These are phyloP conservation scores for Agrocybe chaxingu DNA, from an alignment of 768 basidiomycete genomes.

Conservation along the genomic window DNA sequence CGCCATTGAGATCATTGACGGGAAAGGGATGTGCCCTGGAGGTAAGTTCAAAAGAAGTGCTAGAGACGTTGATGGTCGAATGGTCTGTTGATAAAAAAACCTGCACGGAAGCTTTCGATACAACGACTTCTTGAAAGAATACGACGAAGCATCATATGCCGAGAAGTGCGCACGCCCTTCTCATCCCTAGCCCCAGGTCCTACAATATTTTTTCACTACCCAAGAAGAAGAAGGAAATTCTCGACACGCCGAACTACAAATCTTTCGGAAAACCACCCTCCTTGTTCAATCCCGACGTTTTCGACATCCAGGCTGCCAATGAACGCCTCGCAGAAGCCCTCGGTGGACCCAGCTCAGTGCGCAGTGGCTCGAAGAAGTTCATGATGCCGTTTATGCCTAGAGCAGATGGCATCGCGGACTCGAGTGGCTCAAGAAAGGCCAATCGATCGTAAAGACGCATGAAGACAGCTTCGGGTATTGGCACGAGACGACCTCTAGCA, in stretches of 20 bases:
- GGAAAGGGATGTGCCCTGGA: conserved; percentile 26
- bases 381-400: conserved; percentile 17
- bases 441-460: conserved; percentile 9
- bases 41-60: conserved; percentile 4
- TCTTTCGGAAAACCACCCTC: conserved; percentile 21
- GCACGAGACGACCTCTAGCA: conserved; percentile 21
- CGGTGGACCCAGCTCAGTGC: conserved; percentile 21
- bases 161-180: conserved; percentile 8
- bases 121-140: conserved; percentile 17
- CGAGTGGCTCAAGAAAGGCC: conserved; percentile 14
- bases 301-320: conserved; percentile 20
- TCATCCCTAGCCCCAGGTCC: neutral
- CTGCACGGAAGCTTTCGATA: conserved; percentile 21
- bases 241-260: conserved; percentile 25
- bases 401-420: conserved; percentile 3
- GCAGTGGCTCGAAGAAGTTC: conserved; percentile 23
- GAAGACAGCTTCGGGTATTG: conserved; percentile 17
- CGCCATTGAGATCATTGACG: conserved; percentile 20
- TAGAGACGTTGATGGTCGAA: neutral
- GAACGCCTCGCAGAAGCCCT: conserved; percentile 21
- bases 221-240: conserved; percentile 25
- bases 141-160: conserved; percentile 9
- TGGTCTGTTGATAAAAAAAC: conserved; percentile 19
- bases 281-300: conserved; percentile 18
- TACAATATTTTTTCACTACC: conserved; percentile 1